These are phyloP conservation scores for Rutstroemia sp. DNA, from an alignment of 2,329 filamentous ascomycete species.

Conservation along the genomic window DNA sequence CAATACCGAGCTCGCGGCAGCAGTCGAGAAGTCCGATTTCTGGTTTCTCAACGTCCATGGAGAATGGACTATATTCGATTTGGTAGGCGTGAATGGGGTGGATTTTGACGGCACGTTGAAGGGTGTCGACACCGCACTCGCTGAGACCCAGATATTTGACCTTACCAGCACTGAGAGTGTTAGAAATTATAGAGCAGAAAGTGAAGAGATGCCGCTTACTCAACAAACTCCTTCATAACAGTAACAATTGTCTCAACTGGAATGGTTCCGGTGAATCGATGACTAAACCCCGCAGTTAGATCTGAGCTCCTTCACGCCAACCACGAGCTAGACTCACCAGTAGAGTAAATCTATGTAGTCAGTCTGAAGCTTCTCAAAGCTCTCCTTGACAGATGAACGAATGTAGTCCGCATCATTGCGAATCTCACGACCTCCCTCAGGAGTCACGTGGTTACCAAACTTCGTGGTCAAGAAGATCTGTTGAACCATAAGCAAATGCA, in stretches of 20 bases:
- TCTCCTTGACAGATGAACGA: slow-evolving; percentile 8
- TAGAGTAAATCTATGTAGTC: slow-evolving; percentile 12
- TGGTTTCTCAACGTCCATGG: slow-evolving; percentile 48
- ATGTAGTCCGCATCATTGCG: slow-evolving; percentile 10
- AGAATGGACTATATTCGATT: slow-evolving; percentile 45
- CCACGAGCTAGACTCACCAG: not conserved
- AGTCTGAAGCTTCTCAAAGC: slow-evolving; percentile 8
- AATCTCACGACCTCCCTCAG: slow-evolving; percentile 4
- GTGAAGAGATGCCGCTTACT: not conserved
- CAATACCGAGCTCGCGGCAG: slow-evolving; percentile 44
- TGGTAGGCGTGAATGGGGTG: slow-evolving; percentile 43
- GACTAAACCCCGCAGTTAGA: slow-evolving; percentile 12
- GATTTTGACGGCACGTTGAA: slow-evolving; percentile 43
- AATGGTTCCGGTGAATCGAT: slow-evolving; percentile 31
- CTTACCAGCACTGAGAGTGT: slow-evolving; percentile 41
- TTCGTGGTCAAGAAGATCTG: slow-evolving; percentile 40
- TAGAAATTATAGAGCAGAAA: slow-evolving; percentile 19
- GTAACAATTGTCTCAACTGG: slow-evolving; percentile 37
- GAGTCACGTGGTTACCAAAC: slow-evolving; percentile 9
- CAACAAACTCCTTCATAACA: slow-evolving; percentile 17
- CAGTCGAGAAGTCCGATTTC: slow-evolving; percentile 41
- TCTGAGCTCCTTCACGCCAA: not conserved
- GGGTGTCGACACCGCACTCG: slow-evolving; percentile 40
- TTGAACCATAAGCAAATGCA: not conserved
- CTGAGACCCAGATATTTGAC: slow-evolving; percentile 50